A percentile compares a stretch with the other conserved stretches of the same genome.
Evolutionary conservation across 208 protist species (phyloP).

Genomic region (Willaertia magna): DNA sequence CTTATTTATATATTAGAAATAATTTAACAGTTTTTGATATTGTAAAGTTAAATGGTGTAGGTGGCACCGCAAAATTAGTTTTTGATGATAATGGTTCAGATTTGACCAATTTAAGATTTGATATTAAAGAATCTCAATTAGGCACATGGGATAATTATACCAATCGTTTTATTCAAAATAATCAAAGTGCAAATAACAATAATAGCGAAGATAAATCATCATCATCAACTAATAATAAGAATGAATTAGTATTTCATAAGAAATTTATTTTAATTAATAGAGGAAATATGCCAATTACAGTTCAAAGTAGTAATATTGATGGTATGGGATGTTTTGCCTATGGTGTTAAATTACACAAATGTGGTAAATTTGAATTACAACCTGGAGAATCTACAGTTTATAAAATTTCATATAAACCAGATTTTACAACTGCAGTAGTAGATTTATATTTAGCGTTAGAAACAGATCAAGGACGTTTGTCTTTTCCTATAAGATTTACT

Average conservation of each 20-base stretch:
- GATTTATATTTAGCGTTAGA: background rate
- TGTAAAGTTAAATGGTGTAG: background rate
- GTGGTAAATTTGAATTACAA: background rate
- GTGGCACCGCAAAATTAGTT: background rate
- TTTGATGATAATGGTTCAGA: background rate
- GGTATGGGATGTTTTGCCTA: background rate
- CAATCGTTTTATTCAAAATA: background rate
- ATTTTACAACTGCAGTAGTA: background rate
- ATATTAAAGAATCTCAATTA: background rate
- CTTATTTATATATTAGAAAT: background rate
- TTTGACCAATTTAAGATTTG: background rate
- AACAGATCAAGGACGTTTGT: background rate
- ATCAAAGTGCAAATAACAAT: background rate
- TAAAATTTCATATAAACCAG: background rate
- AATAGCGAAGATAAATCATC: background rate
- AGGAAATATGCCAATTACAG: background rate
- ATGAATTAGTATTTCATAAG: background rate
- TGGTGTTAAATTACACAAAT: background rate
- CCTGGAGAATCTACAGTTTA: background rate
- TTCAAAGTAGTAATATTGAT: background rate
- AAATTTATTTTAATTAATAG: background rate
- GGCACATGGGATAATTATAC: background rate
- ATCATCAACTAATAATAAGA: background rate
- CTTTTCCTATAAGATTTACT: background rate
- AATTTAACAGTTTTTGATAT: background rate